Conservation (phyloP, 2,329 filamentous ascomycete genomes). For the Gyromitra esculenta region DNA sequence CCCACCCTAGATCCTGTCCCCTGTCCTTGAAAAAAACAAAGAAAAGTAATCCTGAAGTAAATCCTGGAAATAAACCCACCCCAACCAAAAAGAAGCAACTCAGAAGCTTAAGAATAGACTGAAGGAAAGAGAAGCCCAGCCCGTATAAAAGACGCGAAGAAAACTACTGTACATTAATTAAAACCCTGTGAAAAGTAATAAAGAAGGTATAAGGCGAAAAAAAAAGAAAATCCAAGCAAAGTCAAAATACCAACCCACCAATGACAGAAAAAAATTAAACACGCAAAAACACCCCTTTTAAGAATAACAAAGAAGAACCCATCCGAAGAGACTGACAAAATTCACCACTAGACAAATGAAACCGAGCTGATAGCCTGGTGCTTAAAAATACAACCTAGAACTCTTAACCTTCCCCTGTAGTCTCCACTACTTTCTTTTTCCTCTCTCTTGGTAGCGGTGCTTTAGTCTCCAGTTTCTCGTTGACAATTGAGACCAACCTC, state of each 20-base stretch:
- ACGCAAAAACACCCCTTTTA: slow-evolving; percentile 50
- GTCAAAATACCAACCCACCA: slow-evolving; percentile 47
- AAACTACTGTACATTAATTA: slow-evolving; percentile 51
- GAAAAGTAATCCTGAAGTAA: slow-evolving; percentile 47
- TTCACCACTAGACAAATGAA: slow-evolving; percentile 46
- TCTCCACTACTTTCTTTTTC: slow-evolving; percentile 49
- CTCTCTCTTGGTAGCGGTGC: slow-evolving; percentile 56
- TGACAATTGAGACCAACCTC: slow-evolving; percentile 74
- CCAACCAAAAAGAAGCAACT: slow-evolving; percentile 50
- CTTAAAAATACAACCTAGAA: slow-evolving; percentile 20
- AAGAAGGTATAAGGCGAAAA: slow-evolving; percentile 39
- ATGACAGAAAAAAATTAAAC: slow-evolving; percentile 43
- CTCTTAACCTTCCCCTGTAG: slow-evolving; percentile 51
- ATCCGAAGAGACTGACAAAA: slow-evolving; percentile 45
- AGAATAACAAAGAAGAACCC: slow-evolving; percentile 51
- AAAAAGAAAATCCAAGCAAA: slow-evolving; percentile 46
- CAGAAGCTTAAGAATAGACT: slow-evolving; percentile 38
- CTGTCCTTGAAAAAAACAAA: slow-evolving; percentile 42
- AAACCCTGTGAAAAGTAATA: slow-evolving; percentile 44
- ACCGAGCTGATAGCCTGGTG: slow-evolving; percentile 30
- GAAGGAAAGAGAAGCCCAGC: slow-evolving; percentile 45
- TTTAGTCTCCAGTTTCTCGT: slow-evolving; percentile 72
- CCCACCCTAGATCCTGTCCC: slow-evolving; percentile 40
- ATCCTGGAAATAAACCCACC: slow-evolving; percentile 35
- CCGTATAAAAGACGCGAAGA: slow-evolving; percentile 49